phyloP scores from a whole-genome alignment of 2,329 filamentous ascomycete genomes.

The Hypoxylon sp. region DNA sequence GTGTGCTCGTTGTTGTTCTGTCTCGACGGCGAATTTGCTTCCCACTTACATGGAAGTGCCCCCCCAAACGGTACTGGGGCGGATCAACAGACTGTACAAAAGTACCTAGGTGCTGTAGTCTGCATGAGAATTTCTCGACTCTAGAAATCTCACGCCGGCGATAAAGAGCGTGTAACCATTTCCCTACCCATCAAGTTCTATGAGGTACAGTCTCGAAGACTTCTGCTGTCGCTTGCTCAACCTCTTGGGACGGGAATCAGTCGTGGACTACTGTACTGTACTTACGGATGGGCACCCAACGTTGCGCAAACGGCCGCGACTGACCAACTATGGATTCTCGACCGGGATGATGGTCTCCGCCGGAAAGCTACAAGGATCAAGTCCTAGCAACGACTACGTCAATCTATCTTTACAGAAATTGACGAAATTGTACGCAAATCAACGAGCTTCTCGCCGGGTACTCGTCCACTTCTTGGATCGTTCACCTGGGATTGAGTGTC shows the following conservation, averaged over 20 bases:
- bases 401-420: constrained; percentile 17
- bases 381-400: constrained; percentile 43
- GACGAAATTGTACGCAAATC: constrained; percentile 14
- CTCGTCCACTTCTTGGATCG: constrained; percentile 1
- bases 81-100: constrained; percentile 26
- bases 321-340: constrained; percentile 45
- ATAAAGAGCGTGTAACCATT: not conserved
- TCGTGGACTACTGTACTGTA: constrained; percentile 36
- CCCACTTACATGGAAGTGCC: constrained; percentile 41
- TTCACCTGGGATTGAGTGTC: constrained; percentile 9
- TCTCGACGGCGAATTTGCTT: constrained; percentile 29
- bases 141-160: constrained; percentile 4
- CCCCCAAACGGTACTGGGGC: constrained; percentile 46
- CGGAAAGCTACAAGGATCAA: constrained; percentile 48
- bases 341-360: constrained; percentile 47
- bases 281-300: constrained; percentile 37
- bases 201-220: constrained; percentile 8
- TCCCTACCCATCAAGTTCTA: not conserved
- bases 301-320: constrained; percentile 46
- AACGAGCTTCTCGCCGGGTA: not conserved
- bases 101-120: constrained; percentile 19
- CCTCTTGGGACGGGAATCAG: constrained; percentile 9
- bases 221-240: constrained; percentile 7
- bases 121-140: constrained; percentile 4
- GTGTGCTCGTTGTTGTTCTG: constrained; percentile 30